Evolutionary conservation across 2,329 filamentous ascomycete species (phyloP), one percentile per base, ranked within the genome.

Genomic region (Botrytis tulipae): DNA sequence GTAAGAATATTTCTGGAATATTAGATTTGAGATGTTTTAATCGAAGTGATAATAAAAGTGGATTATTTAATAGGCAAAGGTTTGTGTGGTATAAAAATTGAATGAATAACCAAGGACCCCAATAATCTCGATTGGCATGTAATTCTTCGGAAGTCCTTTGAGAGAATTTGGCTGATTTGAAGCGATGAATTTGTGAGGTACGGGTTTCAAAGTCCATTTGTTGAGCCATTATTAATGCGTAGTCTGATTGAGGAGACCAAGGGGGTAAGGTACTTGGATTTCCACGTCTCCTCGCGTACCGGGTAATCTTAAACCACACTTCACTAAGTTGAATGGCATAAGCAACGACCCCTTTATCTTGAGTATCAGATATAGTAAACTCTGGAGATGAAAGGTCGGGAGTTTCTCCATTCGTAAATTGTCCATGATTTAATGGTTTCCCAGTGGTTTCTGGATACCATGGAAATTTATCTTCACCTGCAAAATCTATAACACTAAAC

Each of bases 51-150:
- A 88, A 78, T 3, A 88, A 79, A n/a, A 88, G 83, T 0, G 86
- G 86, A 73, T 88, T 86, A 70, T 88, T 88, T 14, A 88, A 80
- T 0, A 87, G 82, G 74, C 85, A 87, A 1, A 87, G 82, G 59
- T 86, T 87, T 0, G 85, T 85, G 71, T 87, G 85, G 74, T 87
- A 87, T 22, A 87, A 79, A 73, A 87, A 84, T 74, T 88, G 86
- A 44, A 85, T 83, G 71, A 87, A 82, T 14, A 88, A 81, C 83
- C 85, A 88, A 0, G 86, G 85, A 0, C 84, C 85, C 86, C 86
- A 88, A 74, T 87, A 88, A 63, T 85, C 83, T 32, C 86, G 81
- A 69, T 84, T 82, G 0, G 80, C 77, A 73, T 86, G 81, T 4
- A 88, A 77, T 12, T 84, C 82, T 35, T 84, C 83, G 0, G 80